A percentile compares a stretch with the other conserved stretches of the same genome.
Conservation (phyloP, 108 stramenopile species). For the Poteriospumella lacustris region DNA sequence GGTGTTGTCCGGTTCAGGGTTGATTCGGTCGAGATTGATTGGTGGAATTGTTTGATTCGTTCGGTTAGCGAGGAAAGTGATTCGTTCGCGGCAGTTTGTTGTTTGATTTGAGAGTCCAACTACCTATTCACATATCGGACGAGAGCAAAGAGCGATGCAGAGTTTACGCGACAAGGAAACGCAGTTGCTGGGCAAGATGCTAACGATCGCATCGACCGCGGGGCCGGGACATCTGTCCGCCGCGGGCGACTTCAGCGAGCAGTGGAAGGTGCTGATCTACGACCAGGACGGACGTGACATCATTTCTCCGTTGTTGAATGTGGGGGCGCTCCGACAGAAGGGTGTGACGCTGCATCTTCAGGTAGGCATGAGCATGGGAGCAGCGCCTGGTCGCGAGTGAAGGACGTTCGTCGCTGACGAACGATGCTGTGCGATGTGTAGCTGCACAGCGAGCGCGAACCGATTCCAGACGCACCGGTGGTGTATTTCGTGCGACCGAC, state of each 20-base stretch:
- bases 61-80: too few species aligned
- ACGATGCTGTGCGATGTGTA: too few species aligned
- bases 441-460: constrained; percentile 24
- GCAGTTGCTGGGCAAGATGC: neutral
- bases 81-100: too few species aligned
- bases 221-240: too few species aligned
- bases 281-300: constrained; percentile 84
- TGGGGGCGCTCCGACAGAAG: constrained; percentile 79
- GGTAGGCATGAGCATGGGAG: constrained; percentile 45
- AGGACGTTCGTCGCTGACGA: too few species aligned
- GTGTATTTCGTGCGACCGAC: constrained; percentile 92
- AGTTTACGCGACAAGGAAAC: neutral
- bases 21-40: too few species aligned
- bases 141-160: neutral
- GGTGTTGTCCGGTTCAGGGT: too few species aligned
- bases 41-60: too few species aligned
- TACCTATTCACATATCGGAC: too few species aligned
- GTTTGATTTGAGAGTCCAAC: too few species aligned
- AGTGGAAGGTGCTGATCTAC: constrained; percentile 97
- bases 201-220: too few species aligned
- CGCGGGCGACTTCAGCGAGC: constrained; percentile 37
- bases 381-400: too few species aligned
- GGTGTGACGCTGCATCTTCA: constrained; percentile 94
- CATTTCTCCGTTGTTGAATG: constrained; percentile 86
- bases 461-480: constrained; percentile 82